Evolutionary conservation across 192 early-diverging fungal species (phyloP), one percentile per base, ranked within the genome.

Genomic region (Coemansia sp.): DNA sequence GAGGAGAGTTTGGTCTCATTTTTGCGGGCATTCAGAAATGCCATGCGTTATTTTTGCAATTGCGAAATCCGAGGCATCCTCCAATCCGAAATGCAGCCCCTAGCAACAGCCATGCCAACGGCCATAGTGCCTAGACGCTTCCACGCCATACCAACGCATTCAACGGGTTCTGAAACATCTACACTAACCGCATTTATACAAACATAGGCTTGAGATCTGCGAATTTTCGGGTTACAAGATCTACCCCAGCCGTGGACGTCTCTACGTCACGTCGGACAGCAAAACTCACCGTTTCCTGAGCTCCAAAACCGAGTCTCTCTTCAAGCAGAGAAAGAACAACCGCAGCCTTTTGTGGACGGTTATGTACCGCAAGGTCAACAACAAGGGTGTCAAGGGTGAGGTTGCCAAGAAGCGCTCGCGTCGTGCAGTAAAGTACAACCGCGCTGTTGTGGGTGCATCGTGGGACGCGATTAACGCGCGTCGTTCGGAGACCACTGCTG

Each of bases 161-260:
- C 25, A 26, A 26, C 25, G 1, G 2, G 25, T 4, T 26, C 25
- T 26, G 25, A 26, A 31, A 10, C 4, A 46, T 44, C 14, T 17
- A 44, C 42, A 44, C 42, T 46, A 46, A 46, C 25, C 5, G 15
- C 42, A 46, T 5, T 46, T 5, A 5, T 10, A 46, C 42, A 46
- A 23, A 9, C 21, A 21, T 80, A 95, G 90, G 87, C 85, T 89
- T 72, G 92, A 95, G 84, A 85, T 86, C 76, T 97, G 95, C 88
- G 88, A 91, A 76, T 98, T 99, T 83, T 96, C 95, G 69, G 93
- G 95, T 71, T 91, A 90, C 88, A 97, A 97, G 89, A 98, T 99
- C 90, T 97, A 99, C 88, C 97, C 97, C 58, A 92, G 92, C 79
- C 93, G 93, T 83, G 97, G 97, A 64, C 93, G 90, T 87, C 85